Base-by-base conservation (phyloP, 192 early-diverging fungal species). In the Coemansia sp. region DNA sequence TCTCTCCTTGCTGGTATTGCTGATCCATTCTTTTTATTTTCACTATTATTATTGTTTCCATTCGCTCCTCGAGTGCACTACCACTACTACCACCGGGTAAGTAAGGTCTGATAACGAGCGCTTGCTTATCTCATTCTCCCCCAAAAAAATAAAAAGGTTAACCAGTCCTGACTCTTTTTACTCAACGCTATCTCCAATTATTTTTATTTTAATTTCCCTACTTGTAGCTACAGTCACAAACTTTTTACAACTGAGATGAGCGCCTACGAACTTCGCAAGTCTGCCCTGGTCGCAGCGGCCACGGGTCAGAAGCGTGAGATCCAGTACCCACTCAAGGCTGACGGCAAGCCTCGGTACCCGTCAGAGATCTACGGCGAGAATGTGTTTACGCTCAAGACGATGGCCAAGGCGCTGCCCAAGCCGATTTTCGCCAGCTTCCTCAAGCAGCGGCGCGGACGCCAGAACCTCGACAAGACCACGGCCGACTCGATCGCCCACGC, bases 401-500 rank as follows among this genome's bases (percentile, higher is more conserved):
- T 99, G 84, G 86, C 92, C 74, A 87, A 87, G 69, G 86, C 89
- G 38, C 86, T 99, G 38, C 98, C 98, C 74, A 99, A 99, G 87
- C 94, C 96, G 29, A 90, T 97, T 61, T 98, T 90, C 80, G 88
- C 89, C 60, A 90, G 88, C 44, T 99, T 98, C 86, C 76, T 92
- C 62, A 91, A 94, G 87, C 98, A 99, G 86, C 86, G 93, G 35
- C 86, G 94, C 75, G 96, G 96, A 70, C 87, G 93, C 47, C 88
- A 93, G 75, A 84, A 88, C 44, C 80, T 99, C 61, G 95, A 97
- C 84, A 90, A 94, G 65, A 87, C 89, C 35, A 99, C 96, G 24
- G 95, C 98, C 27, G 98, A 99, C 85, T 94, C 96, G 41, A 93
- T 99, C 62, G 95, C 96, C n/a, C 98, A 99, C 78, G 98, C 98